phyloP scores from a whole-genome alignment of 2,329 filamentous ascomycete genomes.

The Ophiostoma tasmaniense region DNA sequence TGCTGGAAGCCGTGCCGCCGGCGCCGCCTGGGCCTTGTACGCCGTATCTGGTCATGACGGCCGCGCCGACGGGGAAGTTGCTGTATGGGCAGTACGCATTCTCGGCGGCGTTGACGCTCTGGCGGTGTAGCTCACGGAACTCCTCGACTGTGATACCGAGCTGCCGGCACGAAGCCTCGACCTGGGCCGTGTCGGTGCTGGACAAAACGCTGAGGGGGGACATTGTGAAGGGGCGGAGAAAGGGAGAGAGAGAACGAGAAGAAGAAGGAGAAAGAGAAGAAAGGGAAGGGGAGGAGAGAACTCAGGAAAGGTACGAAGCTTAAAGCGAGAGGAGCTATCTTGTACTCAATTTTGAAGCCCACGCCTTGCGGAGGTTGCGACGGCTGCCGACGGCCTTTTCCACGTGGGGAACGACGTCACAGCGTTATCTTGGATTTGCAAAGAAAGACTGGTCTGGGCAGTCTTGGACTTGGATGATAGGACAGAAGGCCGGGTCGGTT shows the following conservation, averaged over 20 bases:
- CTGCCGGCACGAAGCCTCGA: slow-evolving; percentile 28
- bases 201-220: slow-evolving; percentile 22
- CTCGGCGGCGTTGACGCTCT: slow-evolving; percentile 62
- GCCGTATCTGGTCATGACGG: slow-evolving; percentile 50
- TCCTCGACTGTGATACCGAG: slow-evolving; percentile 52
- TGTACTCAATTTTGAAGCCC: too few relatives aligned
- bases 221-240: background rate
- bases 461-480: background rate
- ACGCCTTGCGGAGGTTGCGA: background rate
- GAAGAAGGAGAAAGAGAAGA: background rate
- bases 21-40: slow-evolving; percentile 19
- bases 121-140: slow-evolving; percentile 53
- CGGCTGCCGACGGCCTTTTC: slow-evolving; percentile 6
- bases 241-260: background rate
- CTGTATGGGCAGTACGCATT: slow-evolving; percentile 90
- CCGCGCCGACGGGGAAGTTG: slow-evolving; percentile 80
- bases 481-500: background rate
- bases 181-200: slow-evolving; percentile 22
- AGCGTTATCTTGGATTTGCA: background rate
- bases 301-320: background rate
- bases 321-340: background rate
- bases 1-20: slow-evolving; percentile 18
- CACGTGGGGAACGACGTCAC: slow-evolving; percentile 9
- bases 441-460: background rate
- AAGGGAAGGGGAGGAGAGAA: background rate